Evolutionary conservation across 139 green algal species (phyloP).

Genomic region (Microglena sp.): DNA sequence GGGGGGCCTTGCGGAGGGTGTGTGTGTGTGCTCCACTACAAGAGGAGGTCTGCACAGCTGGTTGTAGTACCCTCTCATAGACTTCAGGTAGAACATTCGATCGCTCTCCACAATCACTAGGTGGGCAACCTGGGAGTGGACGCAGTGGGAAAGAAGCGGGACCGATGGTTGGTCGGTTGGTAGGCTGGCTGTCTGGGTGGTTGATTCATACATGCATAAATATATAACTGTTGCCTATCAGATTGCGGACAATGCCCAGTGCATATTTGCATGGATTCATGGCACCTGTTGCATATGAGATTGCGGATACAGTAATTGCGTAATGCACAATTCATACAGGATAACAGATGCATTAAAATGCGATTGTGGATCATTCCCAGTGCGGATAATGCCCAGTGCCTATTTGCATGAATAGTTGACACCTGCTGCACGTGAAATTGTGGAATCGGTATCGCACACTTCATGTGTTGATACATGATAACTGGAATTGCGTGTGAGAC

Average conservation of each 20-base stretch:
- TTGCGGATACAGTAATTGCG: neutral
- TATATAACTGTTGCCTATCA: neutral
- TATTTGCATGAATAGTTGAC: neutral
- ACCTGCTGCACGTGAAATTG: no score
- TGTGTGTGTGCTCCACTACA: constrained; percentile 10
- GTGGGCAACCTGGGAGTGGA: constrained; percentile 26
- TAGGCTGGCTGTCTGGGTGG: neutral
- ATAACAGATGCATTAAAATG: neutral
- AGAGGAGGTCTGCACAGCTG: constrained; percentile 13
- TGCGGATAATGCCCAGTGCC: neutral
- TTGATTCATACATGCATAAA: neutral
- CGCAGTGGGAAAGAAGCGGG: neutral
- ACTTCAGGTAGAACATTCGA: constrained; percentile 18
- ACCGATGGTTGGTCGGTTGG: no score
- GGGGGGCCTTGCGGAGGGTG: neutral
- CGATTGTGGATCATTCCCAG: neutral
- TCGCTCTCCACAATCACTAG: constrained; percentile 32
- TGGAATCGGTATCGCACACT: no score
- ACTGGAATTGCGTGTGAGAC: neutral
- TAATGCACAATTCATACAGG: neutral
- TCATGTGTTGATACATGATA: neutral
- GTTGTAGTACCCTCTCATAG: constrained; percentile 20
- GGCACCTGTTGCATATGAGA: neutral
- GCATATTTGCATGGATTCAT: neutral
- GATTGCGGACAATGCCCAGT: neutral